phyloP scores from a whole-genome alignment of 768 basidiomycete species.

The Coprinellus aureogranulatus region DNA sequence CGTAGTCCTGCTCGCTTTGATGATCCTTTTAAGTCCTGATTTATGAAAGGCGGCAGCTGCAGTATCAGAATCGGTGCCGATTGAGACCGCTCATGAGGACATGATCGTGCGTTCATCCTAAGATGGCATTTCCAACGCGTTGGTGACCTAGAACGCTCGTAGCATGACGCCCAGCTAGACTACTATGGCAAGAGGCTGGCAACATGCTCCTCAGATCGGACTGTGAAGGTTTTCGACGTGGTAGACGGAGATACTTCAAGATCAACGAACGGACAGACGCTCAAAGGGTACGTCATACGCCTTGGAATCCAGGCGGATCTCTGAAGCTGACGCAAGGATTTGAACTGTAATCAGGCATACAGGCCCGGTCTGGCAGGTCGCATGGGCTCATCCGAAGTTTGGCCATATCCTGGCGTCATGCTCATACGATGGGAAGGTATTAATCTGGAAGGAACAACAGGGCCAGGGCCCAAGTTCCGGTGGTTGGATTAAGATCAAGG shows the following conservation, averaged over 20 bases:
- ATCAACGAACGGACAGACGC: conserved; percentile 59
- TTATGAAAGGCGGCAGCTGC: conserved; percentile 45
- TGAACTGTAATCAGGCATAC: conserved; percentile 49
- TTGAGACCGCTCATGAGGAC: conserved; percentile 96
- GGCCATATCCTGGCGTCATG: conserved; percentile 97
- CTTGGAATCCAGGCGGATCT: background rate
- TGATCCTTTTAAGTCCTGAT: background rate
- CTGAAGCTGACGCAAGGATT: conserved; percentile 36
- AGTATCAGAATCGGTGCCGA: conserved; percentile 69
- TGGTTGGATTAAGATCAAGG: conserved; percentile 92
- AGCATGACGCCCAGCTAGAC: conserved; percentile 96
- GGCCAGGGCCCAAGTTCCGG: conserved; percentile 52
- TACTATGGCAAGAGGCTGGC: conserved; percentile 97
- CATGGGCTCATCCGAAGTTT: conserved; percentile 98
- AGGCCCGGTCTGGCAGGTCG: conserved; percentile 96
- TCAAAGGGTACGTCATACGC: conserved; percentile 64
- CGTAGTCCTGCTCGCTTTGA: background rate
- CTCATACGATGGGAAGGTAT: conserved; percentile 96
- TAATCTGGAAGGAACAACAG: conserved; percentile 95
- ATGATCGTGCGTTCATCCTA: conserved; percentile 76
- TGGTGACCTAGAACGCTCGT: conserved; percentile 26
- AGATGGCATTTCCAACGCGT: background rate
- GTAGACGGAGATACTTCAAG: conserved; percentile 81
- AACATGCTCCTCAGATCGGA: conserved; percentile 94
- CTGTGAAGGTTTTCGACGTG: conserved; percentile 93